Base-by-base conservation (phyloP, 331 rosid species). In the Pyrus hybrid region DNA sequence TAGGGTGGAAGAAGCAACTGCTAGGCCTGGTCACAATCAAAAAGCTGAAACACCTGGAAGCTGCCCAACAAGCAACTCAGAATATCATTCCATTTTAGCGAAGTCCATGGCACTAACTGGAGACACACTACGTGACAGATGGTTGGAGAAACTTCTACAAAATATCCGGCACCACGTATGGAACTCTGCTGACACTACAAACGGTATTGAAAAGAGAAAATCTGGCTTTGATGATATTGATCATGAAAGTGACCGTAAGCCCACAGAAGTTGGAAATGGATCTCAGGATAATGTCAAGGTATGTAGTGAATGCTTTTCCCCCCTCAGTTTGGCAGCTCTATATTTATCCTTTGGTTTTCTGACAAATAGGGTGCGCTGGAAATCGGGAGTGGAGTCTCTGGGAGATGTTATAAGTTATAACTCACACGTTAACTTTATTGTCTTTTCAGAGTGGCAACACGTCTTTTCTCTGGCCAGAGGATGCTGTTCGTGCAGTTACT, bases 391-490 rank as follows among this genome's bases (percentile, higher is more conserved):
- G 43, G 63, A 67, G 35, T 41, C 18, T 32, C 3, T 43, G 66
- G 66, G 43, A 65, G 71, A 68, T 72, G 25, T 73, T 73, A 18
- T 68, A 65, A 67, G 25, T 73, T 73, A 18, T 68, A 65, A 67
- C 72, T 71, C 13, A 35, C 51, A 45, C 43, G 65, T 41, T 21
- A 23, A 17, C 68, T 71, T 57, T 28, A 8, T 30, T 72, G 65
- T 68, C 7, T 73, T 75, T 80, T 23, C 92, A 95, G 99, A 68
- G 77, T 73, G 70, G 82, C 64, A 76, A 89, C 11, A 51, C 22
- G 80, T 66, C 86, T 76, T 92, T 90, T 82, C 77, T 74, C 77
- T 95, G 98, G 98, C 99, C 99, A 8, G 94, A 88, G 80, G 93
- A 80, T 79, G 98, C 93, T 73, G 90, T 95, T 73, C 72, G 85